Base-by-base conservation (phyloP, 176 grass and related monocot genomes). In the Raddia guianensis region DNA sequence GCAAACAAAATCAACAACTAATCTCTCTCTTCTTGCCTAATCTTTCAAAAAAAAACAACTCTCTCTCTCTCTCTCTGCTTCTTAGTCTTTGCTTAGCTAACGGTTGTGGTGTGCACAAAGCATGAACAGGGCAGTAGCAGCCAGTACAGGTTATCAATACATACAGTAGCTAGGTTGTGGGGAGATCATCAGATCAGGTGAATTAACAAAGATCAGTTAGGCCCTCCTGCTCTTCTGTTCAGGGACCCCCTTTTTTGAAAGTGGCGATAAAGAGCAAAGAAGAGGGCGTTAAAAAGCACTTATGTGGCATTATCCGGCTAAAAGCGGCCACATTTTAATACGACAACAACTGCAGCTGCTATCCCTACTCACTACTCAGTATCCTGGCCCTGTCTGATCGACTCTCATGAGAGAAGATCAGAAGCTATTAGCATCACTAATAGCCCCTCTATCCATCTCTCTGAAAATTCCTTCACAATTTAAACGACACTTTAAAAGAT, bases 291-390 rank as follows among this genome's bases (percentile, higher is more conserved):
- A 85, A 87, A 91, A 93, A 87, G 85, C 75, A 79, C 47, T 86
- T 72, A 77, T 79, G 56, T 94, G 85, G 79, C 82, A 84, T 90
- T 86, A 86, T 88, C 85, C 74, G 82, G 85, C 72, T 68, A 83
- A 91, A 91, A 89, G 80, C 73, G 50, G 9, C 57, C 80, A 74
- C 45, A 76, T 87, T 87, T 83, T 70, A 87, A 69, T 84, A 69
- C 9, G 5, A 9, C 37, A 40, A 55, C 51, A 37, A 56, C 13
- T 11, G 14, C 13, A 37, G 0, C 21, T 53, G 2, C 42, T 18
- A 6, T 7, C 4, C 1, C 4, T 40, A 5, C 37, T 40, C 3
- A 40, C 27, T 27, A 27, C 27, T 40, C 1, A 40, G 37, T 5
- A 40, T 40, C 37, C 37, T 40, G 37, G 37, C 37, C 37, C 4